phyloP scores from a whole-genome alignment of 106 monocot genomes.

The Alisma plantagoaquatica region DNA sequence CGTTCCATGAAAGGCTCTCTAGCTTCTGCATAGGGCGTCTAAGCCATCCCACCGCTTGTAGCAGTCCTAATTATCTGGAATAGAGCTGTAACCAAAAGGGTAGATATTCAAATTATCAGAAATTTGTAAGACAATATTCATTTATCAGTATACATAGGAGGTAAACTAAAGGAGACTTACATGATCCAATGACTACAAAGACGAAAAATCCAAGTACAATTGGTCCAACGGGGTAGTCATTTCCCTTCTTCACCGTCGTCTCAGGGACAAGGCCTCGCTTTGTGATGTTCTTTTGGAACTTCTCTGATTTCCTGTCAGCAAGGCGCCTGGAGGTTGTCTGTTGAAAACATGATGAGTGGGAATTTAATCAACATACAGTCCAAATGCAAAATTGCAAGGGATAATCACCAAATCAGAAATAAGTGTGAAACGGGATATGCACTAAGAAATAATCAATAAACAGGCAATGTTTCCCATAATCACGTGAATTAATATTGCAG shows the following conservation, averaged over 20 bases:
- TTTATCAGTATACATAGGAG: background rate
- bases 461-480: no score
- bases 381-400: no score
- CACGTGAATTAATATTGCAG: no score
- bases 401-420: no score
- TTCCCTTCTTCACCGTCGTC: conserved; percentile 54
- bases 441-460: no score
- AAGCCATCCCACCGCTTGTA: conserved; percentile 17
- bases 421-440: no score
- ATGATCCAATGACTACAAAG: conserved; percentile 84
- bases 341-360: no score
- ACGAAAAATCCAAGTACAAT: conserved; percentile 63
- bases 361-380: no score
- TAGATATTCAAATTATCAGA: background rate
- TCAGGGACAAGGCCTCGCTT: conserved; percentile 69
- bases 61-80: conserved; percentile 26
- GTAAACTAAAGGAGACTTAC: conserved; percentile 21
- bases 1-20: no score
- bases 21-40: no score
- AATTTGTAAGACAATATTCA: background rate
- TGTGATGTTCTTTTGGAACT: conserved; percentile 73
- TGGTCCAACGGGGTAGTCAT: conserved; percentile 66
- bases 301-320: conserved; percentile 57
- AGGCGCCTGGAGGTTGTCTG: conserved; percentile 78
- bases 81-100: conserved; percentile 6